Conservation (phyloP, 306 rosid genomes). For the Lotus japonicus region DNA sequence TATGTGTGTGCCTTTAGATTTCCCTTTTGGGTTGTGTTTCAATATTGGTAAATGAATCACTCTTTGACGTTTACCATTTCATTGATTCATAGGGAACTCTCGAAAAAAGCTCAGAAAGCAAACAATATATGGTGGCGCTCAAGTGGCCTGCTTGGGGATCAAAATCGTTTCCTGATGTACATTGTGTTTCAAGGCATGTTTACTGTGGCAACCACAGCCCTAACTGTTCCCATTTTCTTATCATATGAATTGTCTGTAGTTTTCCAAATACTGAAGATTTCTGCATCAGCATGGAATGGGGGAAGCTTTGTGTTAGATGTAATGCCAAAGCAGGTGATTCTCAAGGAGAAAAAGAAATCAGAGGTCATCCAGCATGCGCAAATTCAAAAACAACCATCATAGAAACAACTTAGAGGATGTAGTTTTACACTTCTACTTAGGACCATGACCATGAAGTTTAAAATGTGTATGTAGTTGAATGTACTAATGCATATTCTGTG, state of each 20-base stretch:
- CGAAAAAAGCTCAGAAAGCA: conserved; percentile 89
- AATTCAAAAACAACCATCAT: conserved; percentile 20
- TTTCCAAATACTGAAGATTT: conserved; percentile 84
- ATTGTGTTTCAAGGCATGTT: conserved; percentile 68
- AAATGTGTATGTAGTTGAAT: neutral
- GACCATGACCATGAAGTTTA: neutral
- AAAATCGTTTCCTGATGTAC: conserved; percentile 79
- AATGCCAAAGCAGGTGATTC: conserved; percentile 91
- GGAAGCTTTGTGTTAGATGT: conserved; percentile 91
- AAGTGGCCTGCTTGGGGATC: conserved; percentile 91
- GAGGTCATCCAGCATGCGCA: conserved; percentile 36
- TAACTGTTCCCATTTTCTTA: conserved; percentile 84
- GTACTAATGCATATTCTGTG: neutral
- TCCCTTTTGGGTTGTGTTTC: too few relatives aligned
- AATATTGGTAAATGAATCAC: neutral
- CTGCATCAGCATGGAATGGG: conserved; percentile 88
- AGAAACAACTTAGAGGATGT: neutral
- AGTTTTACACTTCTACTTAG: neutral
- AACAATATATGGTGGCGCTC: conserved; percentile 87
- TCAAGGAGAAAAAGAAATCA: conserved; percentile 74
- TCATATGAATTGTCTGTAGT: conserved; percentile 58
- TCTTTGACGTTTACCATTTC: neutral
- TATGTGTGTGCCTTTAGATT: too few relatives aligned
- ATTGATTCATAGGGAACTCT: conserved; percentile 61
- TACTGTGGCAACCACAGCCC: conserved; percentile 87